phyloP scores from a whole-genome alignment of 2,329 filamentous ascomycete genomes.

The Cryphonectria carpinicola region DNA sequence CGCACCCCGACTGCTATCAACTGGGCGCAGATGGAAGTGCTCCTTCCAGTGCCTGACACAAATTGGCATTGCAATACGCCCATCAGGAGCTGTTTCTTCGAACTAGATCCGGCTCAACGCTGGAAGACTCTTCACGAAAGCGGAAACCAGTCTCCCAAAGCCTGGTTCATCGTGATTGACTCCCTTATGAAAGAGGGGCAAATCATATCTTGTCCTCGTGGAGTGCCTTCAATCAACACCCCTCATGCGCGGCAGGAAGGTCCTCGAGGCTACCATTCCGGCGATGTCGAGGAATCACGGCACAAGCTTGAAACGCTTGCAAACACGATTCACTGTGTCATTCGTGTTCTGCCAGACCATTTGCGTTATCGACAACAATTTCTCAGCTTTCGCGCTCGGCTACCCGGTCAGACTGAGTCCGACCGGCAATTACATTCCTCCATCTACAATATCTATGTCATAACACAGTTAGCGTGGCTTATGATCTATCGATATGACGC shows the following conservation, averaged over 20 bases:
- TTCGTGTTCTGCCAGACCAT: background rate
- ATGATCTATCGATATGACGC: background rate
- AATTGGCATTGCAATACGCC: background rate
- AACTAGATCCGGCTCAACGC: background rate
- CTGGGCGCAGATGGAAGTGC: background rate
- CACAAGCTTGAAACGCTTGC: background rate
- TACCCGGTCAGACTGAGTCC: background rate
- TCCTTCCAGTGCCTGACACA: background rate
- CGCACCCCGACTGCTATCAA: background rate
- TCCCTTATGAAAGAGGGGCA: background rate
- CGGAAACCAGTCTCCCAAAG: background rate
- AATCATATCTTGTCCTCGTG: background rate
- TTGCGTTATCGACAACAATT: background rate
- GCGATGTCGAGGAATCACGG: background rate
- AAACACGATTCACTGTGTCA: background rate
- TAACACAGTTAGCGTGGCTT: background rate
- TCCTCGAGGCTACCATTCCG: background rate
- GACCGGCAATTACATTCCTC: background rate
- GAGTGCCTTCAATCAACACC: background rate
- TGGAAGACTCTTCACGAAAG: background rate
- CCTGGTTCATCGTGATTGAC: background rate
- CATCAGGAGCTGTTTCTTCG: background rate
- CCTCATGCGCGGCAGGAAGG: background rate
- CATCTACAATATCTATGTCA: background rate
- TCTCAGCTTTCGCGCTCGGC: background rate